A percentile compares a stretch with the other conserved stretches of the same genome.
phyloP scores from a whole-genome alignment of 805 yeast genomes.

The Lipomyces chichibuensis region DNA sequence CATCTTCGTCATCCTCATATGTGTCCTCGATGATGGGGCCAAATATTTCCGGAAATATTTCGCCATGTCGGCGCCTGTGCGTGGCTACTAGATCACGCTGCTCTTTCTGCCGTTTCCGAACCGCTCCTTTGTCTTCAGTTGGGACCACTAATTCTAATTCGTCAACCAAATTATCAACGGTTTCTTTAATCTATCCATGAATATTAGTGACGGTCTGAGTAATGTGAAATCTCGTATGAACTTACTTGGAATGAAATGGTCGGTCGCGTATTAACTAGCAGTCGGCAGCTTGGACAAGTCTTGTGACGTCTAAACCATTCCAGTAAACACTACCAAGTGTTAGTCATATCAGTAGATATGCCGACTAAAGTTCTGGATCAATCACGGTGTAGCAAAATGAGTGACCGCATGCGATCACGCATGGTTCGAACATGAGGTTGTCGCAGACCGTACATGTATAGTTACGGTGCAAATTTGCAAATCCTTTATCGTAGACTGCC shows the following conservation, averaged over 20 bases:
- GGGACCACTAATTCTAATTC: constrained; percentile 14
- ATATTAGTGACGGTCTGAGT: not conserved
- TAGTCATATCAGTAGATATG: not conserved
- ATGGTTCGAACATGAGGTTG: constrained; percentile 35
- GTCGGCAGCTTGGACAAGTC: constrained; percentile 31
- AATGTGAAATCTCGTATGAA: not conserved
- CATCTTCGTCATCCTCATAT: constrained; percentile 60
- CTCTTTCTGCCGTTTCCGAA: constrained; percentile 10
- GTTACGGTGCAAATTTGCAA: constrained; percentile 4
- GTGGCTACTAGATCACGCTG: constrained; percentile 11
- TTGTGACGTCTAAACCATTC: constrained; percentile 27
- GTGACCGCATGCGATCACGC: constrained; percentile 35
- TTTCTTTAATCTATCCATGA: constrained; percentile 17
- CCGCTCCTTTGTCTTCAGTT: constrained; percentile 14
- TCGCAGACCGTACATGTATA: constrained; percentile 28
- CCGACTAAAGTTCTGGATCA: not conserved
- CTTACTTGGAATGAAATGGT: constrained; percentile 28
- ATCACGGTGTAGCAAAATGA: constrained; percentile 35
- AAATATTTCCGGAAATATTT: constrained; percentile 52
- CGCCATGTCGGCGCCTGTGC: constrained; percentile 44
- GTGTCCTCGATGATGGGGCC: constrained; percentile 46
- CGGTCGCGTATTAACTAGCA: constrained; percentile 14
- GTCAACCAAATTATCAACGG: constrained; percentile 15
- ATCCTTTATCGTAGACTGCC: constrained; percentile 11
- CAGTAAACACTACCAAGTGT: constrained; percentile 20